A percentile compares a stretch with the other conserved stretches of the same genome.
phyloP scores from a whole-genome alignment of 768 basidiomycete species.

The Mycena rosella region DNA sequence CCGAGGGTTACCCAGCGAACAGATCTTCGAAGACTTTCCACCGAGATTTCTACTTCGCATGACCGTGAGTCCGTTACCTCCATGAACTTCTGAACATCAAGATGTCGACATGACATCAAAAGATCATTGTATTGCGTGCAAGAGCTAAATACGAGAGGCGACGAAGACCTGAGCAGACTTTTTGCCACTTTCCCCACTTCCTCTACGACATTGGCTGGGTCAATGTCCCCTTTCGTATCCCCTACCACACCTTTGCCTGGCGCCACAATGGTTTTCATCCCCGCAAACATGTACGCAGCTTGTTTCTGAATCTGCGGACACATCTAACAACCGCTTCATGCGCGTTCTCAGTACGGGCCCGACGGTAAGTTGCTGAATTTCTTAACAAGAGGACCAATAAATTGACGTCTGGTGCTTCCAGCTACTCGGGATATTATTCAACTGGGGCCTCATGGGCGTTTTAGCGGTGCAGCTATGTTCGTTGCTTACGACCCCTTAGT shows the following conservation, averaged over 20 bases:
- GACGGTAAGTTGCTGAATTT: slow-evolving; percentile 15
- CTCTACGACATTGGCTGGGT: slow-evolving; percentile 24
- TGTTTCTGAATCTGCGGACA: slow-evolving; percentile 5
- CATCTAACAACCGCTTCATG: slow-evolving; percentile 12
- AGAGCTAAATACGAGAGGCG: slow-evolving; percentile 24
- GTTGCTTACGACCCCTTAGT: background rate
- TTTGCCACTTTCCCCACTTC: slow-evolving; percentile 15
- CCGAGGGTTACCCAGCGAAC: slow-evolving; percentile 3
- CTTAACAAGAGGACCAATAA: slow-evolving; percentile 1
- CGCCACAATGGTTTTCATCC: slow-evolving; percentile 21
- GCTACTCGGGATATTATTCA: slow-evolving; percentile 23
- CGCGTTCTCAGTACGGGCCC: slow-evolving; percentile 26
- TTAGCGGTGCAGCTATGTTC: slow-evolving; percentile 27
- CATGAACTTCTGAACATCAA: slow-evolving; percentile 23
- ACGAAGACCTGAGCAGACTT: slow-evolving; percentile 10
- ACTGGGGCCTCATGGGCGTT: slow-evolving; percentile 31
- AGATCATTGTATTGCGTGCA: slow-evolving; percentile 13
- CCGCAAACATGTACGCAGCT: slow-evolving; percentile 18
- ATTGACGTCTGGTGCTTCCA: background rate
- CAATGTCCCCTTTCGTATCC: slow-evolving; percentile 17
- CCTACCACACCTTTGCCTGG: slow-evolving; percentile 17
- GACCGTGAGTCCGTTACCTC: slow-evolving; percentile 14
- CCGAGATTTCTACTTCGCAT: slow-evolving; percentile 12
- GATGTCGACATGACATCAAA: slow-evolving; percentile 19
- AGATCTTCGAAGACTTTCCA: slow-evolving; percentile 1